Conservation (phyloP, 139 green algal genomes). For the Desmodesmus armatus region DNA sequence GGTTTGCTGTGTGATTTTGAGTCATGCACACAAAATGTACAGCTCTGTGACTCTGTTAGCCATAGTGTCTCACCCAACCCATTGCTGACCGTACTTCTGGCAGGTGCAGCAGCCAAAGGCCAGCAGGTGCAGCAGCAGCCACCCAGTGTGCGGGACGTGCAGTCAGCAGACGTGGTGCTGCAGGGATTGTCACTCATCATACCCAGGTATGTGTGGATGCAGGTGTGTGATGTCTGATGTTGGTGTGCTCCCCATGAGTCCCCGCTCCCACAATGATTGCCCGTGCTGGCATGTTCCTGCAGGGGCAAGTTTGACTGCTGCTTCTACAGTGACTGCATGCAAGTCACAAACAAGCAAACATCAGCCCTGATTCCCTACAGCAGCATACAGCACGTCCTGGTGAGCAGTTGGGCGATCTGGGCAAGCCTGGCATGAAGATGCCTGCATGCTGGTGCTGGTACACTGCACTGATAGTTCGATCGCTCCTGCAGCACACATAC, state of each 20-base stretch:
- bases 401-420: not conserved
- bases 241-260: not conserved
- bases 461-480: too few species aligned
- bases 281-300: not conserved
- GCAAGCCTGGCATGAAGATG: not conserved
- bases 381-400: constrained; percentile 40
- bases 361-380: constrained; percentile 12
- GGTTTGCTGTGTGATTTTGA: not conserved
- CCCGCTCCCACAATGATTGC: not conserved
- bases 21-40: not conserved
- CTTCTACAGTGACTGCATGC: constrained; percentile 26
- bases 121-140: constrained; percentile 9
- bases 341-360: constrained; percentile 32
- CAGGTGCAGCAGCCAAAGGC: not conserved
- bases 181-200: constrained; percentile 9
- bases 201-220: not conserved
- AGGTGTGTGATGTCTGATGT: not conserved
- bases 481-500: not conserved
- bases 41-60: too few species aligned
- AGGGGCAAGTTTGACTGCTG: constrained; percentile 40
- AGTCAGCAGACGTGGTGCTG: constrained; percentile 15
- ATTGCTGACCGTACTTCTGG: too few species aligned
- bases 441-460: too few species aligned
- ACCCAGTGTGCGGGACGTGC: constrained; percentile 15
- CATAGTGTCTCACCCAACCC: too few species aligned